A percentile compares a stretch with the other conserved stretches of the same genome.
phyloP scores from a whole-genome alignment of 441 rosid species.

The Arabidopsis hybrid region DNA sequence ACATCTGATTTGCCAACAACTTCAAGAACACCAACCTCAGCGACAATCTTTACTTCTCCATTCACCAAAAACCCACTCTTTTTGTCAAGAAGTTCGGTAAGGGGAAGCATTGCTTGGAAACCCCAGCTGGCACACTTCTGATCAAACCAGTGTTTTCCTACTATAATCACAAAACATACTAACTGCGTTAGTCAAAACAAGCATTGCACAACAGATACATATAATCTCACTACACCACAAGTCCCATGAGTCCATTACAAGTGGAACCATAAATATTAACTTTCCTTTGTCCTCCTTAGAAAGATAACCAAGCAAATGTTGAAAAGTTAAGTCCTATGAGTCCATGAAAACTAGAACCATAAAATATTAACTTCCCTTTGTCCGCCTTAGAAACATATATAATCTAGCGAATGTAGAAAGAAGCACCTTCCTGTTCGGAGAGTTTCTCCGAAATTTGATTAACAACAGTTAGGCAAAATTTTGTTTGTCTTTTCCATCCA shows the following conservation, averaged over 20 bases:
- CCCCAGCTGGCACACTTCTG: neutral
- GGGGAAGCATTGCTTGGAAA: neutral
- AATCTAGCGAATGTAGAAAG: too few relatives aligned
- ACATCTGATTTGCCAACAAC: neutral
- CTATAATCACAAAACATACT: neutral
- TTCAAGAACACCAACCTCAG: neutral
- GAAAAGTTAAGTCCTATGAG: too few relatives aligned
- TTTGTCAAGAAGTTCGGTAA: neutral
- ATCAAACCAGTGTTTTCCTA: neutral
- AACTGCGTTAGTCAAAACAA: neutral
- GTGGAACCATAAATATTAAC: neutral
- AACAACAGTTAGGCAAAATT: neutral
- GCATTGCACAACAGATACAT: neutral
- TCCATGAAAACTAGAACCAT: too few relatives aligned
- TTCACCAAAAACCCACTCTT: slow-evolving; percentile 11
- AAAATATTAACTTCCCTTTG: too few relatives aligned
- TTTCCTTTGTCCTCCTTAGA: neutral
- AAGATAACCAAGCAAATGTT: too few relatives aligned
- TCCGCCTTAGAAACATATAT: too few relatives aligned
- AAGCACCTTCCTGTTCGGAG: neutral
- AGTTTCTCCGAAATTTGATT: slow-evolving; percentile 6
- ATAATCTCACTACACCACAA: neutral
- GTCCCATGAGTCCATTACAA: neutral
- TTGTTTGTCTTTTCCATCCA: slow-evolving; percentile 19
- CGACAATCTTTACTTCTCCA: slow-evolving; percentile 3